Evolutionary conservation across 2,329 filamentous ascomycete species (phyloP).

Genomic region (Colletotrichum acutatum): DNA sequence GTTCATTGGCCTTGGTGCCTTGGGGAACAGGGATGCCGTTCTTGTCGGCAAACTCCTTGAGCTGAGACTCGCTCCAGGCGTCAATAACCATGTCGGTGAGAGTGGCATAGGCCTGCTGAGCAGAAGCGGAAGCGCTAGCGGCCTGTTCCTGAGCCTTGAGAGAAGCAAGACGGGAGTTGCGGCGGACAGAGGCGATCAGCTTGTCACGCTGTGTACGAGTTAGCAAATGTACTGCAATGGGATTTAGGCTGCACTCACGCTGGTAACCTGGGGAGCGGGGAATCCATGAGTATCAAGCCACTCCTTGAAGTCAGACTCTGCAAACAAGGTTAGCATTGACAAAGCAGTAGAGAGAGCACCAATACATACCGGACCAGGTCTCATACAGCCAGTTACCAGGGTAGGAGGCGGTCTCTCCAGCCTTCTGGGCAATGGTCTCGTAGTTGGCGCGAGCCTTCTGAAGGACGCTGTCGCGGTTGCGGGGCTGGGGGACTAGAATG

Average conservation of each 20-base stretch:
- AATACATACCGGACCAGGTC: slow-evolving; percentile 73
- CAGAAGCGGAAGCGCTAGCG: slow-evolving; percentile 70
- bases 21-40: slow-evolving; percentile 89
- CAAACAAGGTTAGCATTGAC: background rate
- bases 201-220: slow-evolving; percentile 73
- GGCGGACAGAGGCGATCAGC: slow-evolving; percentile 87
- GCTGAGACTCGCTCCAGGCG: slow-evolving; percentile 86
- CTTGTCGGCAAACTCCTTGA: slow-evolving; percentile 95
- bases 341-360: rapidly evolving
- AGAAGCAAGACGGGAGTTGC: slow-evolving; percentile 85
- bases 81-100: slow-evolving; percentile 88
- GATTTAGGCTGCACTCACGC: slow-evolving; percentile 45
- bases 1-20: slow-evolving; percentile 89
- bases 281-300: slow-evolving; percentile 93
- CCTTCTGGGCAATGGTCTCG: slow-evolving; percentile 78
- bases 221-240: slow-evolving; percentile 35
- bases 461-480: slow-evolving; percentile 84
- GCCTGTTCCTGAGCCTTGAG: slow-evolving; percentile 72
- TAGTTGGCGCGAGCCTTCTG: slow-evolving; percentile 84
- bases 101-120: slow-evolving; percentile 76
- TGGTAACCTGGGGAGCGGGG: slow-evolving; percentile 84
- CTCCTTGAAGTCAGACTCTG: slow-evolving; percentile 89
- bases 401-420: slow-evolving; percentile 82
- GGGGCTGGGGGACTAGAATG: slow-evolving; percentile 78
- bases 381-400: slow-evolving; percentile 96